Percentiles rank a stretch among this genome's conserved stretches.
phyloP scores from a whole-genome alignment of 192 early-diverging fungal species.

The Umbelopsis vinacea region DNA sequence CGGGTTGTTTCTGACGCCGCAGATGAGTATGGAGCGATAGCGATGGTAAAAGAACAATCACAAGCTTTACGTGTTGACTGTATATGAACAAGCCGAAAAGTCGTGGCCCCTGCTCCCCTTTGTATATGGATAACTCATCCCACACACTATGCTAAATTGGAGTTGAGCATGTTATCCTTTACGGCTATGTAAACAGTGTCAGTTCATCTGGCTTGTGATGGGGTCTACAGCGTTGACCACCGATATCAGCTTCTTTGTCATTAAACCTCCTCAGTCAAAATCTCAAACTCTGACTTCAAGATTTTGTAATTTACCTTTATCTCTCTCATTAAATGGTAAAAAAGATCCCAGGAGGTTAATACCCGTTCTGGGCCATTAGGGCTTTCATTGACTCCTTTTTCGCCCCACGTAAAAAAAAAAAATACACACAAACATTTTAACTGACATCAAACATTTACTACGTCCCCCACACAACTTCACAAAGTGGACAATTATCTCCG shows the following conservation, averaged over 20 bases:
- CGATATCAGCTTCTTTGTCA: neutral
- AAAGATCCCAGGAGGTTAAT: too few species aligned
- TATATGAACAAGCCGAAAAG: constrained; percentile 18
- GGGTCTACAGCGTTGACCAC: neutral
- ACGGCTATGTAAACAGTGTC: too few species aligned
- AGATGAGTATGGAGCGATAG: neutral
- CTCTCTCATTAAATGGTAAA: neutral
- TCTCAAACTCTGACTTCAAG: neutral
- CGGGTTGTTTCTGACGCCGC: neutral
- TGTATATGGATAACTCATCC: neutral
- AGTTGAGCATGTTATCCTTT: neutral
- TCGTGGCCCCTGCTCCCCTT: neutral
- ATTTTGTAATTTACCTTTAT: neutral
- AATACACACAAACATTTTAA: neutral
- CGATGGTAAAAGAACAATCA: neutral
- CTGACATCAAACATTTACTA: neutral
- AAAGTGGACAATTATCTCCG: constrained; percentile 18
- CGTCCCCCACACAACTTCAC: constrained; percentile 12
- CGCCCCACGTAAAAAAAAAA: constrained; percentile 13
- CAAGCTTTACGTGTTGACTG: neutral
- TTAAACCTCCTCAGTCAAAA: neutral
- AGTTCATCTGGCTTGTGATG: too few species aligned
- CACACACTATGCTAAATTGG: constrained; percentile 9
- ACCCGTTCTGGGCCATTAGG: constrained; percentile 9
- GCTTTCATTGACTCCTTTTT: neutral